Base-by-base conservation (phyloP, 768 basidiomycete genomes). In the Suillus americanus region DNA sequence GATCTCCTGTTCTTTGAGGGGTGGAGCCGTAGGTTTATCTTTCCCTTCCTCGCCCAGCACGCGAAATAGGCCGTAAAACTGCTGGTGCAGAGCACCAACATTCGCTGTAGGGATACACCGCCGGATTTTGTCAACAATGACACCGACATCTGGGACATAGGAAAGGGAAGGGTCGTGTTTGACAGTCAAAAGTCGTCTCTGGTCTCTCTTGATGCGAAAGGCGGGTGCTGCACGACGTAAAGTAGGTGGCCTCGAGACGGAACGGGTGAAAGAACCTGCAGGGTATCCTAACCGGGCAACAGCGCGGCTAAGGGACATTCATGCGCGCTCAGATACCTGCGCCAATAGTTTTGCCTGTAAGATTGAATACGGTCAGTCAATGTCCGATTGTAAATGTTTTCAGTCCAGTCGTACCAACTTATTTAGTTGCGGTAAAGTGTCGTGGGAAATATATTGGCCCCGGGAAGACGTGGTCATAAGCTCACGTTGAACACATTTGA, bases 221-320 rank as follows among this genome's bases (percentile, higher is more conserved):
- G 10, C 38, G 38, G 16, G 56, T 25, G 38, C 25, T 40, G 38
- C 25, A 59, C 57, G 40, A 41, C 38, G 25, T 28, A 38, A 57
- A 40, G 38, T 40, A 8, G 57, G 28, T 41, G 38, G 18, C 12
- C 57, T 59, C 25, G 18, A 59, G 40, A 41, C 28, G 16, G 71
- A 68, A 62, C 74, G 74, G 62, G 62, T 67, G 65, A 72, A 68
- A 65, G 38, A 61, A 60, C 72, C 62, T 59, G 71, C 73, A 60
- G 73, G 69, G 28, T 73, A 71, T 65, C 74, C 74, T 14, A 76
- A 43, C 18, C 71, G 74, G 68, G 40, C 72, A 70, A 69, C 78
- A 80, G 70, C 81, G 74, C 79, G 72, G 50, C 68, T 48, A 60
- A 82, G 74, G 82, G 80, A 86, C 86, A 90, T 89, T 86, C 88